These are phyloP conservation scores for Yamagishiella unicocca DNA, from an alignment of 139 green algal species.

Conservation along the genomic window DNA sequence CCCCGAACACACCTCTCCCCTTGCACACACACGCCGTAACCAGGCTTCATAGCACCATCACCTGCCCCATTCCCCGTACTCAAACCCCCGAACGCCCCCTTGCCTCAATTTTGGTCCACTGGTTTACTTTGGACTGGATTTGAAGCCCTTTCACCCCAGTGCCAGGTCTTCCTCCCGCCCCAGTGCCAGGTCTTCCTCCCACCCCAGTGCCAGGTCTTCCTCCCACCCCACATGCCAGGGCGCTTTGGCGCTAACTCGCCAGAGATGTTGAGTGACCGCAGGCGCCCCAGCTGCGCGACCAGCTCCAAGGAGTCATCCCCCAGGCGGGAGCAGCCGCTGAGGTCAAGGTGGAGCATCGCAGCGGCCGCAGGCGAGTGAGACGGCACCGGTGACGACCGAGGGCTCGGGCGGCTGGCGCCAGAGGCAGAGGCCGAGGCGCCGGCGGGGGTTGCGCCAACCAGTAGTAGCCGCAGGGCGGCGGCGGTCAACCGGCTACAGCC, in stretches of 20 bases:
- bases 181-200: too few relatives aligned
- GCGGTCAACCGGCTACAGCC: neutral
- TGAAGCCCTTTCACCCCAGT: too few relatives aligned
- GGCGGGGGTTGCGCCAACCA: neutral
- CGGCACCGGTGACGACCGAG: neutral
- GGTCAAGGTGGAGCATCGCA: neutral
- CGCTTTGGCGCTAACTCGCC: too few relatives aligned
- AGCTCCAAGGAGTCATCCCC: neutral
- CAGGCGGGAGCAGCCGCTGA: constrained; percentile 1
- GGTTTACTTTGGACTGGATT: too few relatives aligned
- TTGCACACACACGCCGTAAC: too few relatives aligned
- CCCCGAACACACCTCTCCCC: too few relatives aligned
- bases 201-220: too few relatives aligned
- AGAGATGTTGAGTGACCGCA: neutral
- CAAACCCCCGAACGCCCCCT: too few relatives aligned
- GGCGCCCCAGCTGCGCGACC: neutral
- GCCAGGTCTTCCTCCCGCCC: too few relatives aligned
- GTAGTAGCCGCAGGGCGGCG: neutral
- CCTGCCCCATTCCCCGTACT: too few relatives aligned
- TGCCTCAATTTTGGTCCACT: too few relatives aligned
- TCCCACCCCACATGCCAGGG: neutral
- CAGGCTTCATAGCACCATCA: too few relatives aligned
- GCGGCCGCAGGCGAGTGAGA: neutral
- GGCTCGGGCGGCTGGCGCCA: neutral
- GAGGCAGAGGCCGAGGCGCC: neutral